A percentile compares a stretch with the other conserved stretches of the same genome.
These are phyloP conservation scores for Licmophora abbreviata DNA, from an alignment of 108 stramenopile species.

Conservation along the genomic window DNA sequence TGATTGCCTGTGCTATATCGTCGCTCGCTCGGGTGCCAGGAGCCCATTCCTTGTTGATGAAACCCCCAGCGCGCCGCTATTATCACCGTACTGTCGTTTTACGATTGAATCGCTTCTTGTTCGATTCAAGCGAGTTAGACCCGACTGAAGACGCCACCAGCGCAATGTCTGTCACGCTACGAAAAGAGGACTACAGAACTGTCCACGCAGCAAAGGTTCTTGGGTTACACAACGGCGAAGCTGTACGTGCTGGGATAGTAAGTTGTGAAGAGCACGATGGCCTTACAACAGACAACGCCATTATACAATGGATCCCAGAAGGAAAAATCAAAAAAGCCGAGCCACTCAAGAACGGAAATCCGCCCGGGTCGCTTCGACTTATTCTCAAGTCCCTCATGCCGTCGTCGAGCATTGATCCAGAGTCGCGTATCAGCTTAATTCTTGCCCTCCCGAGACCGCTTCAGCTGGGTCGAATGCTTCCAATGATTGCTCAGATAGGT, in stretches of 20 bases:
- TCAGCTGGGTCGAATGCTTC: constrained; percentile 79
- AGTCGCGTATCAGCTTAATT: constrained; percentile 53
- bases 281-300: constrained; percentile 57
- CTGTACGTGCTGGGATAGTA: constrained; percentile 66
- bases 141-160: neutral
- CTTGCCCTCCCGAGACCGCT: constrained; percentile 87
- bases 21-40: too few relatives aligned
- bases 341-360: constrained; percentile 53
- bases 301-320: constrained; percentile 70
- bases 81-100: constrained; percentile 19
- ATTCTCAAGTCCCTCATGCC: constrained; percentile 27
- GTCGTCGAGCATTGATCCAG: neutral
- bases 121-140: constrained; percentile 47
- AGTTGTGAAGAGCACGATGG: constrained; percentile 24
- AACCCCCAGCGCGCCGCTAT: too few relatives aligned
- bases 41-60: too few relatives aligned
- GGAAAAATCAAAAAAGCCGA: constrained; percentile 72
- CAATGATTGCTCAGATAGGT: constrained; percentile 85
- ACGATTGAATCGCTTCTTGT: constrained; percentile 63
- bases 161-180: constrained; percentile 36
- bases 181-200: constrained; percentile 74
- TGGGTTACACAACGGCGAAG: constrained; percentile 58
- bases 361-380: constrained; percentile 58
- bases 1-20: too few relatives aligned
- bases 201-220: constrained; percentile 76